Evolutionary conservation across 139 green algal genomes (phyloP), one percentile per base, ranked within the genome.

Genomic region (Chlamydomonas eustigma): DNA sequence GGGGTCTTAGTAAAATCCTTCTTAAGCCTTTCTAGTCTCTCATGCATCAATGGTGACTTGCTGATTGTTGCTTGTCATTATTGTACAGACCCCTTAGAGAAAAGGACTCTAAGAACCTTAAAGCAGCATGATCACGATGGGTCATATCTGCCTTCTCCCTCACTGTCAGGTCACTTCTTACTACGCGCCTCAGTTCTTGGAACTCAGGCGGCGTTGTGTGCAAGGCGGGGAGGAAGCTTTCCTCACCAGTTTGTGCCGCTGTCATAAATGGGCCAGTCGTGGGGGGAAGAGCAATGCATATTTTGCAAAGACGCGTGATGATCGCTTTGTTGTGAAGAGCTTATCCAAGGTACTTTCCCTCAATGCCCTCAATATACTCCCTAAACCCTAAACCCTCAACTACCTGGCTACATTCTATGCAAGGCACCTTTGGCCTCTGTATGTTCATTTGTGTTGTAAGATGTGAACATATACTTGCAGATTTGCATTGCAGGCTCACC

Each of bases 271-370:
- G 80, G 74, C 80, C 4, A 83, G 89, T 4, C 78, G 84, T 24
- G 95, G 95, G 4, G 95, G 95, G 74, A 97, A 97, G 81, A 91
- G 81, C 36, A 89, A 90, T 12, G 89, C 91, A 1, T 98, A 95
- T 83, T 99, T 99, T 86, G 95, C 94, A 31, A 97, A 95, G 65
- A 90, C 81, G 5, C 68, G 75, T 4, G 86, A 90, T 50, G 76
- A 86, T 75, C 83, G 86, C 1, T 94, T 86, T 81, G 87, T 96
- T 50, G 80, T 94, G 63, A 96, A 96, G 85, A 83, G 87, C 65
- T 74, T 95, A 78, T 88, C 80, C 22, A 85, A 83, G 76, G 66
- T 81, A n/a, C 92, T 97, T 85, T 92, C 88, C 2, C 89, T 88
- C 2, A 71, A 83, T 63, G 98, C 98, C 87, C 96, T 99, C 44